Conservation (phyloP, 768 basidiomycete species). For the Krasilnikovozyma curviuscula region DNA sequence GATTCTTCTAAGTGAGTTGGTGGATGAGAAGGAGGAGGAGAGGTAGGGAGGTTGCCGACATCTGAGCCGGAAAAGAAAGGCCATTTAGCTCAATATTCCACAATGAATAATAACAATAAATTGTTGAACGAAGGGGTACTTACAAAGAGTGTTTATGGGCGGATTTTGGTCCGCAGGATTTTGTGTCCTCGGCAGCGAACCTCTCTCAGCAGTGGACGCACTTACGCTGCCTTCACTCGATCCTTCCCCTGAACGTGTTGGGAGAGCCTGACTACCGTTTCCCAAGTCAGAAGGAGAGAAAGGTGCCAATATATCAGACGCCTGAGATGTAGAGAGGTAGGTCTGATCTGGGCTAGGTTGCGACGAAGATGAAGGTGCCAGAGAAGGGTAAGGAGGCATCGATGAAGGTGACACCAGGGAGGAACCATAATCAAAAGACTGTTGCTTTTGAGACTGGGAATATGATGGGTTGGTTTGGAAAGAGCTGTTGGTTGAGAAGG, state of each 20-base stretch:
- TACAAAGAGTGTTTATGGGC: constrained; percentile 37
- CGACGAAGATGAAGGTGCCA: too few species aligned
- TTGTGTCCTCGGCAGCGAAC: constrained; percentile 6
- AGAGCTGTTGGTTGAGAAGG: too few species aligned
- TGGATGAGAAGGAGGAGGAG: constrained; percentile 44
- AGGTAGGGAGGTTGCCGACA: constrained; percentile 87
- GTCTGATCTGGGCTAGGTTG: too few species aligned
- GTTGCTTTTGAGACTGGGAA: too few species aligned
- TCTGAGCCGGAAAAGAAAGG: constrained; percentile 23
- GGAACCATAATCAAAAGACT: too few species aligned
- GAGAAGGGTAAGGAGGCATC: too few species aligned
- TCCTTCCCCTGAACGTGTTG: neutral
- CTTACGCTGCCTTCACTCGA: constrained; percentile 4
- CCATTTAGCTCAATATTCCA: neutral
- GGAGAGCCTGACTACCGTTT: too few species aligned
- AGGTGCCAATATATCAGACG: too few species aligned
- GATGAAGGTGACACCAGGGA: too few species aligned
- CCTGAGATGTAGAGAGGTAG: too few species aligned
- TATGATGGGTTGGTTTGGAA: too few species aligned
- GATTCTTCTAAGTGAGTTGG: constrained; percentile 71
- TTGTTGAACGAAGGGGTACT: neutral
- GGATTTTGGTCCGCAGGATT: constrained; percentile 71
- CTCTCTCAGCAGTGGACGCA: neutral
- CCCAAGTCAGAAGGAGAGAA: too few species aligned
- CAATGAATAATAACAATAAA: neutral